A percentile compares a stretch with the other conserved stretches of the same genome.
Evolutionary conservation across 441 rosid species (phyloP).

Genomic region (Bocquillonia castaneifolia): DNA sequence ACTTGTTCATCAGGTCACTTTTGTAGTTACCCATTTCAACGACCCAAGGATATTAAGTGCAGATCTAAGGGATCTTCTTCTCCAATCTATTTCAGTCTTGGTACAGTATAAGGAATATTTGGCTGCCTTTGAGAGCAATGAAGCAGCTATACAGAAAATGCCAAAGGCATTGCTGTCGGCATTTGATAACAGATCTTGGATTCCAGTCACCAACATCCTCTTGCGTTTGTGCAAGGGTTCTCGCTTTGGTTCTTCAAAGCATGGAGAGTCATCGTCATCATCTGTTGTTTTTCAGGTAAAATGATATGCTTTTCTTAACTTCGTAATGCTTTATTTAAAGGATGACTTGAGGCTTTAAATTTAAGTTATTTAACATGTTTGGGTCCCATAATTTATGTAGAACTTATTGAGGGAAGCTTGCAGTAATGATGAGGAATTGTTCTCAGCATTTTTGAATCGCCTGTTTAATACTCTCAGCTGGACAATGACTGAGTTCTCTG

Average conservation of each 20-base stretch:
- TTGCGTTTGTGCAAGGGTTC: slow-evolving; percentile 84
- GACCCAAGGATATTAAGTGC: slow-evolving; percentile 87
- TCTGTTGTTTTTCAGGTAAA: slow-evolving; percentile 81
- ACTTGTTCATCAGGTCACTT: slow-evolving; percentile 63
- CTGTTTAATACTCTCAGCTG: slow-evolving; percentile 94
- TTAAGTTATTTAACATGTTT: slow-evolving; percentile 11
- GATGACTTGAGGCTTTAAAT: slow-evolving; percentile 6
- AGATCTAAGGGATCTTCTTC: slow-evolving; percentile 90
- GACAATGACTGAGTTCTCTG: slow-evolving; percentile 97
- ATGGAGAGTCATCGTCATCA: slow-evolving; percentile 83
- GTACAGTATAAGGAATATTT: slow-evolving; percentile 87
- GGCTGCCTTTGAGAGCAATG: slow-evolving; percentile 82
- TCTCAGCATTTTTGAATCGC: slow-evolving; percentile 88
- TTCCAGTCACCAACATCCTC: slow-evolving; percentile 86
- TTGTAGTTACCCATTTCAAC: slow-evolving; percentile 82
- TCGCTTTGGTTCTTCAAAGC: slow-evolving; percentile 73
- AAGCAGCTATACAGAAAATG: slow-evolving; percentile 71
- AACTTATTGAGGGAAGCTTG: slow-evolving; percentile 79
- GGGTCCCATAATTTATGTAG: slow-evolving; percentile 32
- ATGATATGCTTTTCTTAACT: slow-evolving; percentile 13
- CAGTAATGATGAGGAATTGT: slow-evolving; percentile 56
- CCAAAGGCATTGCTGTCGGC: slow-evolving; percentile 78
- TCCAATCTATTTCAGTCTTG: slow-evolving; percentile 89
- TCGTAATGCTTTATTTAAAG: background rate
- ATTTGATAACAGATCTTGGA: slow-evolving; percentile 97